These are phyloP conservation scores for Trichoderma cornu-damae DNA, from an alignment of 2,329 filamentous ascomycete genomes.

Conservation along the genomic window DNA sequence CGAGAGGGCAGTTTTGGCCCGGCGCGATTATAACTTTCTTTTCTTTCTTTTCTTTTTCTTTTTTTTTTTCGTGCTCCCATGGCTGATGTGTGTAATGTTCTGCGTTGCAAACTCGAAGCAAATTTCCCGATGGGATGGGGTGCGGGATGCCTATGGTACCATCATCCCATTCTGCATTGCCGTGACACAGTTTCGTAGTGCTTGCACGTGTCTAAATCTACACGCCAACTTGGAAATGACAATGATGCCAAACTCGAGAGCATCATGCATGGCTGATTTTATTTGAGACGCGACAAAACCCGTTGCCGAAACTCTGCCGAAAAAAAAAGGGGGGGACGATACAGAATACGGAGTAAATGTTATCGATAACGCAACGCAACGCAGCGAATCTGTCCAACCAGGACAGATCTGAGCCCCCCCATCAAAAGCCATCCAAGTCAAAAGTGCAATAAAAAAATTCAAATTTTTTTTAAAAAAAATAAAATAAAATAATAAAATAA, in stretches of 20 bases:
- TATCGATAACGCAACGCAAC: background rate
- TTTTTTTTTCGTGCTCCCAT: background rate
- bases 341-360: too few relatives aligned
- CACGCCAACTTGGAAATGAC: background rate
- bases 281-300: background rate
- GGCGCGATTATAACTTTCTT: slow-evolving; percentile 21
- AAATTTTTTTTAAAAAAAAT: too few relatives aligned
- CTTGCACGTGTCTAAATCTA: background rate
- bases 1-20: slow-evolving; percentile 39
- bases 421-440: background rate
- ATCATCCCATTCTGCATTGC: too few relatives aligned
- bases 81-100: background rate
- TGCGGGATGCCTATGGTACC: background rate
- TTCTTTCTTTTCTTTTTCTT: too few relatives aligned
- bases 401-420: background rate
- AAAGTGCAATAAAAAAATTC: too few relatives aligned
- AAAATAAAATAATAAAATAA: too few relatives aligned
- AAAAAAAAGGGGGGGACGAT: too few relatives aligned
- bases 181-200: too few relatives aligned
- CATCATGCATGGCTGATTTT: background rate
- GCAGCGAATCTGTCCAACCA: background rate
- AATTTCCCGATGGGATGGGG: background rate
- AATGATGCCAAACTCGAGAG: background rate
- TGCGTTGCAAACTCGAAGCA: background rate
- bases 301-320: background rate